Conservation (phyloP, 495 filamentous ascomycete genomes). For the Penicillium canariense region DNA sequence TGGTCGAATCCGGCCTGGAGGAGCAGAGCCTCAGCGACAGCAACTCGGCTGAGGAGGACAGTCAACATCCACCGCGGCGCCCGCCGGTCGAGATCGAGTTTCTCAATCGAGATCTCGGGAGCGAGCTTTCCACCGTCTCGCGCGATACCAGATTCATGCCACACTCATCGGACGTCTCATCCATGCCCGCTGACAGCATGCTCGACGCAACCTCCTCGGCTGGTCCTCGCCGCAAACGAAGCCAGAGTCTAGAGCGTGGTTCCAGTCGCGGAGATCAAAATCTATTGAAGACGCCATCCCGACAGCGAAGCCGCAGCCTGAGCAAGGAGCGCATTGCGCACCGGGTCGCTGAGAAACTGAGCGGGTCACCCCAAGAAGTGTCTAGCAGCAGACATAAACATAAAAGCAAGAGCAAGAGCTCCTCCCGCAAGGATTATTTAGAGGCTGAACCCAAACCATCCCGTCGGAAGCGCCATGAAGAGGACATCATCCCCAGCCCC, state of each 20-base stretch:
- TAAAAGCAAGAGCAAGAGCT: constrained; percentile 50
- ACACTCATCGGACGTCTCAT: constrained; percentile 79
- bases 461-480: constrained; percentile 60
- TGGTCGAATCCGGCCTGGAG: constrained; percentile 46
- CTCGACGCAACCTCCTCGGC: constrained; percentile 60
- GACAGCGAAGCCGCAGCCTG: constrained; percentile 67
- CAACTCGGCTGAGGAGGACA: constrained; percentile 74
- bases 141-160: constrained; percentile 59
- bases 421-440: constrained; percentile 57
- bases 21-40: constrained; percentile 60
- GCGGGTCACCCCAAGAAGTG: constrained; percentile 47
- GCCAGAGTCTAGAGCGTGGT: constrained; percentile 55
- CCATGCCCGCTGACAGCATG: constrained; percentile 88
- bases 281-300: constrained; percentile 61
- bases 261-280: constrained; percentile 48
- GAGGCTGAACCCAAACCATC: constrained; percentile 57
- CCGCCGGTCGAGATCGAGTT: constrained; percentile 85
- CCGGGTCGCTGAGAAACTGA: constrained; percentile 67
- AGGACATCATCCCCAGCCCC: constrained; percentile 60
- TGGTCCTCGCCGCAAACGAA: constrained; percentile 52
- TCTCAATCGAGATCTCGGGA: constrained; percentile 53
- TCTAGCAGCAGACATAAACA: constrained; percentile 52
- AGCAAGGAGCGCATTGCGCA: constrained; percentile 72
- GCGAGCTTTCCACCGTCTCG: constrained; percentile 58
- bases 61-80: constrained; percentile 62